Evolutionary conservation across 495 filamentous ascomycete species (phyloP), one percentile per base, ranked within the genome.

Genomic region (Trichoderma asperelloides): DNA sequence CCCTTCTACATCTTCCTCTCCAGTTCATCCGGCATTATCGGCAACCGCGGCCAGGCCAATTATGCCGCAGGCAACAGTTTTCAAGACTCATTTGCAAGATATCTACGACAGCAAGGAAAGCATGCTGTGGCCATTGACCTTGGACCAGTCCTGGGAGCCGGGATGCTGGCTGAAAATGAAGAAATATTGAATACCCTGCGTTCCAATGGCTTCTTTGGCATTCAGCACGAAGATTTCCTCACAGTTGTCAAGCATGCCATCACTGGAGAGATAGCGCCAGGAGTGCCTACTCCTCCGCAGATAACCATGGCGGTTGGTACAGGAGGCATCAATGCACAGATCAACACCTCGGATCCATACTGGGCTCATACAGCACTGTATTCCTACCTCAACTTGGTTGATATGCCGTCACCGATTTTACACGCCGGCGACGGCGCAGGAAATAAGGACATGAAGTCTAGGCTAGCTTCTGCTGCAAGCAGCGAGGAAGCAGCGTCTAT

Each of bases 61-160:
- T 88, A 88, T 70, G 76, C 83, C 8, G 83, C 84, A 0, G 83
- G 79, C 7, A 85, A 85, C 67, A 77, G 80, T 12, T 87, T 80
- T 70, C 71, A 82, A 18, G 83, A 82, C 65, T 74, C 77, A 0
- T 70, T 82, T 30, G 74, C 74, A 1, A 75, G 74, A 39, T 68
- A 77, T 67, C 72, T 78, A 4, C 68, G 69, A 62, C 39, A 63
- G 3, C 71, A 67, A 27, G 76, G 75, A 15, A 71, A 78, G 3
- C 70, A 72, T 4, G 76, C 80, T 63, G 70, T 76, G 16, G 76
- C 76, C 43, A 73, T 87, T 62, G 77, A 85, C 37, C 73, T 87
- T 73, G 66, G 85, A 16, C 72, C 75, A 23, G 72, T 80, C 2
- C 68, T 69, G 6, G 75, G 73, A 28, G 72, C 71, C 16, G 78